Evolutionary conservation across 345 rosid genomes (phyloP), one percentile per base, ranked within the genome.

Genomic region (Draba incana): DNA sequence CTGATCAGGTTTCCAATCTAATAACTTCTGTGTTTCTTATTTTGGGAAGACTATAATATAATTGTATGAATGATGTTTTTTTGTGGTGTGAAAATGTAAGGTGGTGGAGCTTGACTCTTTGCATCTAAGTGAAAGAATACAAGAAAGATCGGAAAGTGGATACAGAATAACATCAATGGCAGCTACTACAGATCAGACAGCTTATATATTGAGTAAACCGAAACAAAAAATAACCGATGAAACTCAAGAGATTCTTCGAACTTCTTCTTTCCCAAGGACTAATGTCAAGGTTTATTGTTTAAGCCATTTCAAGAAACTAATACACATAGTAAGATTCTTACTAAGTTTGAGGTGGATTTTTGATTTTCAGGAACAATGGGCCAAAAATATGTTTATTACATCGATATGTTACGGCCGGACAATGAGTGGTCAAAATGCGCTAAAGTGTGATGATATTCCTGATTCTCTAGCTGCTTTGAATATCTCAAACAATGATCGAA

Each of bases 31-130:
- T 4, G 2, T 46, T 46, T 15, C 6, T 53, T 41, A 53, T 16
- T 62, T 35, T 38, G 20, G 16, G 23, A 25, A 59, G 39, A 11
- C 37, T 37, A 41, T 12, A 8, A 8, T 35, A 35, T 35, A 42
- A 71, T 20, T 14, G 63, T 28, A 57, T 56, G 57, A 48, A 52
- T 55, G 69, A 13, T 57, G 64, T 58, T 5, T 62, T 5, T 59
- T 5, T 59, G 3, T 64, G 57, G 7, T 54, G 41, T 54, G 37
- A 62, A 66, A 68, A 6, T 45, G 1, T 62, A 78, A 92, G 98
- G 96, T 92, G 43, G 97, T 88, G 75, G 98, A 93, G 77, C 92
- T 90, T 30, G 98, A 93, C 81, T 88, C 90, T 76, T 77, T 90
- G 60, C 90, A 90, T 69, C 97, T 97, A 4, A 90, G 98, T 57